These are phyloP conservation scores for Tagetes erecta DNA, from an alignment of 129 eudicot species.

Conservation along the genomic window DNA sequence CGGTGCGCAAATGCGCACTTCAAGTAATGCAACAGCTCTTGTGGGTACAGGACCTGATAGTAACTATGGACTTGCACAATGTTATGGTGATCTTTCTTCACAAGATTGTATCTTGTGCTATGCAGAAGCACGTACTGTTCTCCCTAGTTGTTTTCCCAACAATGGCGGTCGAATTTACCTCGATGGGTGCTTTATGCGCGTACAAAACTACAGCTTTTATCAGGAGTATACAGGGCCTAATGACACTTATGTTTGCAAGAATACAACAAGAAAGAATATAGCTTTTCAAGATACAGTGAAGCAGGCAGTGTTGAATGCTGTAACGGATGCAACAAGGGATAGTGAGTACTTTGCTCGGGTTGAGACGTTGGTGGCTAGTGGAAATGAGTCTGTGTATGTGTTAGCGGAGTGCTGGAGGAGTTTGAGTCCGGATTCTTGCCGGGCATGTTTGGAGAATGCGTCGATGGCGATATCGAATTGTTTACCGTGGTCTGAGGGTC, in stretches of 20 bases:
- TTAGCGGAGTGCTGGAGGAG: constrained; percentile 81
- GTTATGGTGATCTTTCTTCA: constrained; percentile 69
- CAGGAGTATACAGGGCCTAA: constrained; percentile 45
- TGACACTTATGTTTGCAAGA: constrained; percentile 52
- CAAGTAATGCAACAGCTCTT: constrained; percentile 45
- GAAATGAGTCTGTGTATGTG: constrained; percentile 50
- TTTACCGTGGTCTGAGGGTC: constrained; percentile 68
- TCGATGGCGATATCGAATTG: constrained; percentile 44
- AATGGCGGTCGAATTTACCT: constrained; percentile 57
- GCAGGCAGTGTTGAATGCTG: constrained; percentile 51
- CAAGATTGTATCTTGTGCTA: constrained; percentile 66
- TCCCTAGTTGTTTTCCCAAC: constrained; percentile 63
- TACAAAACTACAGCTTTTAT: constrained; percentile 54
- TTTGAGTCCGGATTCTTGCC: constrained; percentile 49
- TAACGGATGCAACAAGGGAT: constrained; percentile 34
- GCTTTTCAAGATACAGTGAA: constrained; percentile 41
- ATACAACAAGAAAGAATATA: constrained; percentile 36
- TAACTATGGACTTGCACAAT: constrained; percentile 59
- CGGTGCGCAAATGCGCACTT: constrained; percentile 41
- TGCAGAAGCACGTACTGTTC: constrained; percentile 56
- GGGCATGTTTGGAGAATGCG: constrained; percentile 62
- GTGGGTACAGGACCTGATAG: constrained; percentile 49
- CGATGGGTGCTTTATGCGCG: constrained; percentile 70
- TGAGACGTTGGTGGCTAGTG: constrained; percentile 32
- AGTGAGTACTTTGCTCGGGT: constrained; percentile 43